Conservation (phyloP, 2,329 filamentous ascomycete genomes). For the Colletotrichum sp. region DNA sequence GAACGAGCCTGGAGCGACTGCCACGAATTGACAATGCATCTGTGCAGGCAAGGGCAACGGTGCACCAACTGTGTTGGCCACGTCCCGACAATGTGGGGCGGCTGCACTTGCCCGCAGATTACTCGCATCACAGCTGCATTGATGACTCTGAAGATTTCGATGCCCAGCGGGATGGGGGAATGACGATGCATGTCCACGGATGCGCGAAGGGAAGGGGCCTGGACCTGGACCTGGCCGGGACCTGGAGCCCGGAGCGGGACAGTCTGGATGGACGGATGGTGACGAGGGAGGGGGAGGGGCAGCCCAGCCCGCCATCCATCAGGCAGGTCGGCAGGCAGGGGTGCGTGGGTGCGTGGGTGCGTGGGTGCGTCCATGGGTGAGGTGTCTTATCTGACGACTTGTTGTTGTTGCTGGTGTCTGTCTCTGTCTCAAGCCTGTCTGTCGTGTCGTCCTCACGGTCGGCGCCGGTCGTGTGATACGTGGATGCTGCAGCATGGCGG, state of each 20-base stretch:
- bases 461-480: not conserved
- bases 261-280: not conserved
- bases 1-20: not conserved
- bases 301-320: not conserved
- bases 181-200: not conserved
- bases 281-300: not conserved
- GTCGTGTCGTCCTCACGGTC: not conserved
- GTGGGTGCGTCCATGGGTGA: not conserved
- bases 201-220: not conserved
- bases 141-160: not conserved
- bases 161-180: not conserved
- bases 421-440: not conserved
- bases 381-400: not conserved
- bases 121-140: slow-evolving; percentile 8
- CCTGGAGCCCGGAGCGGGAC: not conserved
- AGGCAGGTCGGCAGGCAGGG: not conserved
- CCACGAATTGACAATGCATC: not conserved
- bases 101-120: slow-evolving; percentile 5
- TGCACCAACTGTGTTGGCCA: not conserved
- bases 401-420: not conserved
- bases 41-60: not conserved
- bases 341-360: not conserved
- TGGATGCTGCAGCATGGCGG: not conserved
- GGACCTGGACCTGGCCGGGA: not conserved
- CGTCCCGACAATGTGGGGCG: not conserved